phyloP scores from a whole-genome alignment of 2,329 filamentous ascomycete genomes.

The Aspergillus transmontanensis region DNA sequence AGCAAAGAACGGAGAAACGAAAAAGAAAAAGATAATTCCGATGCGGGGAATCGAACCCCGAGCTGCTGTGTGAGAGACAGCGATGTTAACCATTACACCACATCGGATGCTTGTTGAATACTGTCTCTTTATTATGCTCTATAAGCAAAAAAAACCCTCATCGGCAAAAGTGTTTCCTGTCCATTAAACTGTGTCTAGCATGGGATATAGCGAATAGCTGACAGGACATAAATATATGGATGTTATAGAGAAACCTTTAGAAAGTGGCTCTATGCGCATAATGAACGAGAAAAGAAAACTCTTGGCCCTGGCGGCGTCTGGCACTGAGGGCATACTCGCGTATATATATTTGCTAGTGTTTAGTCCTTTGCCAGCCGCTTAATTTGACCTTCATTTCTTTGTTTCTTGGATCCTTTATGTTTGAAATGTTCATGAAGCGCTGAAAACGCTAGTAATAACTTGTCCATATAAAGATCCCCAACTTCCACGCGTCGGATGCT shows the following conservation, averaged over 20 bases:
- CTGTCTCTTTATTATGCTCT: too few species aligned
- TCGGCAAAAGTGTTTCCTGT: too few species aligned
- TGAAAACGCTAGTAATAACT: fast-evolving
- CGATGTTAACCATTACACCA: constrained; percentile 20
- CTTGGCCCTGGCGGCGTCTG: too few species aligned
- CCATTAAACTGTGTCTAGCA: background rate
- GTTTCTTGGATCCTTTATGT: fast-evolving
- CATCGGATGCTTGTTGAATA: constrained; percentile 9
- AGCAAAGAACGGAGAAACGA: background rate
- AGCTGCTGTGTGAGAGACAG: constrained; percentile 15
- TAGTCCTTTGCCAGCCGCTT: too few species aligned
- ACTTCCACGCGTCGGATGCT: fast-evolving
- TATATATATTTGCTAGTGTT: too few species aligned
- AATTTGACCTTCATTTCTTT: too few species aligned
- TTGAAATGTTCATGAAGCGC: fast-evolving
- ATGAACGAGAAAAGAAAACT: fast-evolving
- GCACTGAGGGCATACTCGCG: too few species aligned
- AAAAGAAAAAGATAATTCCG: constrained; percentile 9
- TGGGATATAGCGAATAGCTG: too few species aligned
- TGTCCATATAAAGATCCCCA: too few species aligned
- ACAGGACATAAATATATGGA: too few species aligned
- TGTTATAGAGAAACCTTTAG: fast-evolving
- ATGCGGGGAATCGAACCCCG: constrained; percentile 18
- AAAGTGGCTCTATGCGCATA: too few species aligned
- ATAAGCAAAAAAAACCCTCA: too few species aligned